Percentiles rank a stretch among this genome's conserved stretches.
phyloP scores from a whole-genome alignment of 2,329 filamentous ascomycete genomes.

The Nannizziopsis arthrosporioides region DNA sequence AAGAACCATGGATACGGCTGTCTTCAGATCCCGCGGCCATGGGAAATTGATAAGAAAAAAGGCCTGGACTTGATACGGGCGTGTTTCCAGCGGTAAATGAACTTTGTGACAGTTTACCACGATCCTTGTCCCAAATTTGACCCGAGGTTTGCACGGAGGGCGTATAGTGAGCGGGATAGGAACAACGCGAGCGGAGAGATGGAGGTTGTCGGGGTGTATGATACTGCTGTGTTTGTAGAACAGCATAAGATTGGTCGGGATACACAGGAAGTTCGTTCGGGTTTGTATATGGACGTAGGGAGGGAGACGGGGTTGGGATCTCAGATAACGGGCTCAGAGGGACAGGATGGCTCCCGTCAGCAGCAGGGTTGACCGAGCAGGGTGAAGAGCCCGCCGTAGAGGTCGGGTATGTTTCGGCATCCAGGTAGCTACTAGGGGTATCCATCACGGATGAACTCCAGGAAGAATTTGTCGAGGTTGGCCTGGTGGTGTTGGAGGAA shows the following conservation, averaged over 20 bases:
- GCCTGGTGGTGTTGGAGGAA: conserved; percentile 26
- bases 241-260: conserved; percentile 39
- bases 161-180: conserved; percentile 32
- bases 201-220: conserved; percentile 30
- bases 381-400: conserved; percentile 12
- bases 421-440: not conserved
- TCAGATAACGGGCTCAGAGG: conserved; percentile 16
- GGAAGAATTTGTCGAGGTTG: conserved; percentile 31
- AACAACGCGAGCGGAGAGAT: conserved; percentile 33
- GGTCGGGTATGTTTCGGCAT: not conserved
- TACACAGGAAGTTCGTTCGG: conserved; percentile 34
- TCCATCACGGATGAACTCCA: conserved; percentile 27
- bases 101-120: conserved; percentile 19
- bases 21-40: conserved; percentile 28
- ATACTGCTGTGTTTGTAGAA: conserved; percentile 35
- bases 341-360: conserved; percentile 10
- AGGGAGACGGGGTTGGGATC: conserved; percentile 8
- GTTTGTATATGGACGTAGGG: conserved; percentile 14
- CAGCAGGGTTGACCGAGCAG: conserved; percentile 9
- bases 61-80: conserved; percentile 37
- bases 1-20: conserved; percentile 43
- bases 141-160: conserved; percentile 20
- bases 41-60: conserved; percentile 31
- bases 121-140: conserved; percentile 17
- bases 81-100: conserved; percentile 38